Conservation (phyloP, 805 yeast species). For the Huiozyma sinensis region DNA sequence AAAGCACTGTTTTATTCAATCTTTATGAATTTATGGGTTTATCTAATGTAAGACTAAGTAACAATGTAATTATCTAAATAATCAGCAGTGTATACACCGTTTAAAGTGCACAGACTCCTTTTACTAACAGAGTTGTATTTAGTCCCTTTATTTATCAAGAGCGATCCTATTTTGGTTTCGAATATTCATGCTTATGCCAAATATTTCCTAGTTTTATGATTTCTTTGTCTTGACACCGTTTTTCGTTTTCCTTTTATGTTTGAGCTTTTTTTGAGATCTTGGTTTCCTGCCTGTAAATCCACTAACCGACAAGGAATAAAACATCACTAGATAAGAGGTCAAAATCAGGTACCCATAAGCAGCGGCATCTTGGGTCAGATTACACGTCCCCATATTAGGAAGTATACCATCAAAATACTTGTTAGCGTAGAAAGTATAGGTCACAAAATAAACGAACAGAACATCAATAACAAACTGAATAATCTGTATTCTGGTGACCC, state of each 20-base stretch:
- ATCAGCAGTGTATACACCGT: too few species aligned
- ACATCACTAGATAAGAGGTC: slow-evolving; percentile 77
- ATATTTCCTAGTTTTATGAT: not conserved
- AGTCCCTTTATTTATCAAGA: too few species aligned
- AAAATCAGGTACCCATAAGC: slow-evolving; percentile 79
- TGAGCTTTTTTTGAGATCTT: slow-evolving; percentile 7
- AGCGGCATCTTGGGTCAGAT: slow-evolving; percentile 89
- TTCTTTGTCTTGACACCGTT: not conserved
- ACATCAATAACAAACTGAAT: slow-evolving; percentile 65
- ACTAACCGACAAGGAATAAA: slow-evolving; percentile 84
- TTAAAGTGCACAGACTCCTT: too few species aligned
- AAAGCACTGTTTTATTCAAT: too few species aligned
- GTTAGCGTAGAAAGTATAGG: slow-evolving; percentile 72
- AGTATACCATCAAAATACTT: slow-evolving; percentile 47
- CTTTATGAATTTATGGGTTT: too few species aligned
- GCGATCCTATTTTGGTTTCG: too few species aligned
- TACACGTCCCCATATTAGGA: slow-evolving; percentile 76
- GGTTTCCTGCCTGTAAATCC: slow-evolving; percentile 46
- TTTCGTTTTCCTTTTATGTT: slow-evolving; percentile 1
- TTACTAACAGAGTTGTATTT: too few species aligned
- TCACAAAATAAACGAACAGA: slow-evolving; percentile 66
- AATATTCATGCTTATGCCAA: not conserved
- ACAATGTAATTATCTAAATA: too few species aligned
- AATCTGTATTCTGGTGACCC: slow-evolving; percentile 79
- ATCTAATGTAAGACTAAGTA: too few species aligned